Base-by-base conservation (phyloP, 306 rosid genomes). In the Sechiopsis laciniata region DNA sequence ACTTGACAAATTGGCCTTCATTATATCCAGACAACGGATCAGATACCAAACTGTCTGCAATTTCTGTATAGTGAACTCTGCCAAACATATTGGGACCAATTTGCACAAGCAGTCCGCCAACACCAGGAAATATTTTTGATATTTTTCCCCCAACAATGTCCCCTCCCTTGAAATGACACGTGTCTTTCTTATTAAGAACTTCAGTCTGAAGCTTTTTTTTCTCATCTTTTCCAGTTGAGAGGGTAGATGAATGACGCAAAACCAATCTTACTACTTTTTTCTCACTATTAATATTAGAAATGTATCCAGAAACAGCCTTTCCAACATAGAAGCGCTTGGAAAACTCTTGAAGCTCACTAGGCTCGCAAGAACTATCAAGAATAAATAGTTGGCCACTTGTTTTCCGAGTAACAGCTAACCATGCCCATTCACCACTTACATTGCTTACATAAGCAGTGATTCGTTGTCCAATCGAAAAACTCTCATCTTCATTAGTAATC, bases 1-100 rank as follows among this genome's bases (percentile, higher is more conserved):
- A 90, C 83, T 83, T 89, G 78, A 94, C 86, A 86, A 89, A 91
- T 82, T 91, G 90, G 50, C 97, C 92, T 77, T 89, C 96, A 21
- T 79, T 81, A 85, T 82, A 94, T 81, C 89, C 95, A 64, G 87
- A 81, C 83, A 91, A 81, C 0, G 99, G 99, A 71, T 89, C 85
- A 59, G 92, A 79, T 80, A 84, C 82, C 90, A 84, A 85, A 37
- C 76, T 71, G 48, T 94, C 92, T 16, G 82, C 51, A 72, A 94
- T 88, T 76, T 94, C 99, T 56, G 87, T 79, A 78, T 81, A 89
- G 78, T 90, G 92, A 66, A 91, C 96, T 82, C 85, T 87, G 70
- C 99, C 99, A 83, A 84, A 86, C 55, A 78, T 40, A 60, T 79
- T 79, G 57, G 96, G 95, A 80, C 91, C 85, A 65, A 94, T 78